Percentiles rank a stretch among this genome's conserved stretches.
Evolutionary conservation across 1,284 basidiomycete genomes (phyloP).

Genomic region (Microbotryum saponariae): DNA sequence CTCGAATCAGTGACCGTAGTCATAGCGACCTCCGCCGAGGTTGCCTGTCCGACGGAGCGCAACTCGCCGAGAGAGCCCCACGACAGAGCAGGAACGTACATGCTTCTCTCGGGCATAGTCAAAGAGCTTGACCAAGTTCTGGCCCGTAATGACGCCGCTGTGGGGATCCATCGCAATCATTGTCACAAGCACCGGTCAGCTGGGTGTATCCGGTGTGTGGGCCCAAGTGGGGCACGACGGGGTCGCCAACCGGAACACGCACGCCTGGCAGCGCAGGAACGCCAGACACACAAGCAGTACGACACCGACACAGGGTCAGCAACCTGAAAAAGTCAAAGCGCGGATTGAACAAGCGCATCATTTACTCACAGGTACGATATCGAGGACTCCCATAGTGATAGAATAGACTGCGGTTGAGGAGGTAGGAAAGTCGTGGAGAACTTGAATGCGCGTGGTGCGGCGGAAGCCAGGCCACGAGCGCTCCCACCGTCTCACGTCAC

Average conservation of each 20-base stretch:
- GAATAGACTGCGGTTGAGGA: neutral
- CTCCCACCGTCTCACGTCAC: neutral
- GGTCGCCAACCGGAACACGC: neutral
- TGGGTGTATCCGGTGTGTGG: too few species aligned
- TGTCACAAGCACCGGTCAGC: neutral
- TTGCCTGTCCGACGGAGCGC: neutral
- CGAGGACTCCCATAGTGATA: slow-evolving; percentile 22
- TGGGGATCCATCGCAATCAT: neutral
- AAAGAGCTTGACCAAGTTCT: slow-evolving; percentile 78
- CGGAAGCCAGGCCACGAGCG: neutral
- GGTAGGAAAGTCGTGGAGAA: neutral
- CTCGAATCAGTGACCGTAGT: neutral
- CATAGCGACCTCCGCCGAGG: neutral
- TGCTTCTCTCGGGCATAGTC: slow-evolving; percentile 76
- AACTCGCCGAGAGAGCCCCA: neutral
- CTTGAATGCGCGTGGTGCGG: neutral
- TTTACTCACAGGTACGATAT: slow-evolving; percentile 31
- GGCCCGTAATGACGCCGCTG: slow-evolving; percentile 71
- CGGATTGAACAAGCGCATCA: too few species aligned
- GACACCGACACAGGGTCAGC: neutral
- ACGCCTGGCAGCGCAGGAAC: neutral
- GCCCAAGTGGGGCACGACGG: too few species aligned
- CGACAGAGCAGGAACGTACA: slow-evolving; percentile 45
- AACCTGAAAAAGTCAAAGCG: too few species aligned
- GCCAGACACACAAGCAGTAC: neutral